These are phyloP conservation scores for Geosmithia putterillii DNA, from an alignment of 2,329 filamentous ascomycete genomes.

Conservation along the genomic window DNA sequence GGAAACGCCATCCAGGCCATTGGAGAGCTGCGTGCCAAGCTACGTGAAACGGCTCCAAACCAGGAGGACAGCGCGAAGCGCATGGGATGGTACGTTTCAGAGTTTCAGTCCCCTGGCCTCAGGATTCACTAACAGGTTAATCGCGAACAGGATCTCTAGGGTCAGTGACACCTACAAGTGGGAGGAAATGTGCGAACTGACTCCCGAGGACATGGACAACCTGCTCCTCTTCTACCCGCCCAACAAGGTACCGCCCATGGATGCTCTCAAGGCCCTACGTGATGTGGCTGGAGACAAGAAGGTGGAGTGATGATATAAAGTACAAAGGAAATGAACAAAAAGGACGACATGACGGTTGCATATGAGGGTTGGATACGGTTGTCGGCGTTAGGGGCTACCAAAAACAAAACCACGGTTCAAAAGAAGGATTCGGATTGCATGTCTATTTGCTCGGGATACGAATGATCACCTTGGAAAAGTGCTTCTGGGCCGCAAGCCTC, in stretches of 20 bases:
- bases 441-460: conserved; percentile 6
- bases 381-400: neutral
- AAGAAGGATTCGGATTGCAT: neutral
- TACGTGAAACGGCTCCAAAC: conserved; percentile 64
- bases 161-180: conserved; percentile 82
- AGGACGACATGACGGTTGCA: neutral
- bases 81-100: conserved; percentile 64
- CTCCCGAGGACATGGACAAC: conserved; percentile 71
- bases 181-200: conserved; percentile 73
- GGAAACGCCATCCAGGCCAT: conserved; percentile 80
- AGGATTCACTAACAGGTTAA: neutral
- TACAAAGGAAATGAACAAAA: neutral
- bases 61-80: conserved; percentile 67
- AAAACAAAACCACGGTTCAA: neutral
- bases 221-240: conserved; percentile 63
- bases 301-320: conserved; percentile 19
- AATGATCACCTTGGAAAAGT: conserved; percentile 23
- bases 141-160: conserved; percentile 61
- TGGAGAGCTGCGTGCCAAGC: conserved; percentile 64
- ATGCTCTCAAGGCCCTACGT: conserved; percentile 42
- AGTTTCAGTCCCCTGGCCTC: too few relatives aligned
- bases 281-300: conserved; percentile 25
- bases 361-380: neutral
- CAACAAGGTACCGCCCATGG: conserved; percentile 42
- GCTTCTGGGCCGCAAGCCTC: conserved; percentile 16